phyloP scores from a whole-genome alignment of 208 protist genomes.

The Trypanosoma mega region DNA sequence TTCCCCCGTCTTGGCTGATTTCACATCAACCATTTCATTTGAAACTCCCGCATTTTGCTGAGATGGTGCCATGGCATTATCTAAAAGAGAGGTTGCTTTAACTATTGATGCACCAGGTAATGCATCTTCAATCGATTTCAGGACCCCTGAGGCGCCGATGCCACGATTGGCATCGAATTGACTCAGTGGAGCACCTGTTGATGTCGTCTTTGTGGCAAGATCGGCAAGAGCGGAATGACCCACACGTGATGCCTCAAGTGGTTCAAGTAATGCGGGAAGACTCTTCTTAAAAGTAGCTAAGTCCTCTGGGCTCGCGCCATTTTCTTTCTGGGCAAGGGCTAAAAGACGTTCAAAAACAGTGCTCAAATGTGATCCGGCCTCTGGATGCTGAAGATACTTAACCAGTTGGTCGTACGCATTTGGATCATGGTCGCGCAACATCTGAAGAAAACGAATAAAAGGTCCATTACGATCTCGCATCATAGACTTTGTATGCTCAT shows the following conservation, averaged over 20 bases:
- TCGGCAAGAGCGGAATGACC: not conserved
- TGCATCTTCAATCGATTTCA: no score
- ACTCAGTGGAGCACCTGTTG: not conserved
- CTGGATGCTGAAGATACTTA: conserved; percentile 57
- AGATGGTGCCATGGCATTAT: no score
- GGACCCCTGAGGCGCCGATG: no score
- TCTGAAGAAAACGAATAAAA: conserved; percentile 69
- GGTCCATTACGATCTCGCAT: conserved; percentile 64
- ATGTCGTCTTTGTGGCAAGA: not conserved
- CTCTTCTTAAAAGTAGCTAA: conserved; percentile 54
- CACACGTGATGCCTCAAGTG: not conserved
- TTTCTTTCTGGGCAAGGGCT: conserved; percentile 45
- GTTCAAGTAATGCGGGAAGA: conserved; percentile 43
- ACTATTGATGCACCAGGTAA: no score
- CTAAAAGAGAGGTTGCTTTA: not conserved
- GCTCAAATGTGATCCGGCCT: conserved; percentile 22
- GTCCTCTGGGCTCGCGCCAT: conserved; percentile 32
- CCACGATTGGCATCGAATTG: no score
- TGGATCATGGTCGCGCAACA: conserved; percentile 45
- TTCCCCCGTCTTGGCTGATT: not conserved
- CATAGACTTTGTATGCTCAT: conserved; percentile 49
- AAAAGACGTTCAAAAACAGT: conserved; percentile 51
- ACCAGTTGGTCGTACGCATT: conserved; percentile 66
- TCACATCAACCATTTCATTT: not conserved
- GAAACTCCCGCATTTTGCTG: not conserved